Conservation (phyloP, 192 early-diverging fungal species). For the Coemansia sp. region DNA sequence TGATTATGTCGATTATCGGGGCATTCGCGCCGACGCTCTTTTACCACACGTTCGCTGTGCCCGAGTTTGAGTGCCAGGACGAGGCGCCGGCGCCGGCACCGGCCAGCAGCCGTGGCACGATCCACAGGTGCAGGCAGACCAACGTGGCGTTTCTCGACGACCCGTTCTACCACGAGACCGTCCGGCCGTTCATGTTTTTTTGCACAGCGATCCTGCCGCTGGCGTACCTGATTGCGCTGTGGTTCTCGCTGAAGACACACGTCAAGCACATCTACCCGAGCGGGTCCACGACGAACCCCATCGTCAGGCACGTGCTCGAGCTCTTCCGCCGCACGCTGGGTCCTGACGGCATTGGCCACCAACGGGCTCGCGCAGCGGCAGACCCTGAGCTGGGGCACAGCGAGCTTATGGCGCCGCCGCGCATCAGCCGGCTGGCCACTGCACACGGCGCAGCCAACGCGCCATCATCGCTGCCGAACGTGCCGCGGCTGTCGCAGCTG, state of each 20-base stretch:
- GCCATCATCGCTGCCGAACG: slow-evolving; percentile 52
- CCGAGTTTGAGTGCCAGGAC: slow-evolving; percentile 55
- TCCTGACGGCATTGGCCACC: slow-evolving; percentile 15
- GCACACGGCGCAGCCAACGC: slow-evolving; percentile 37
- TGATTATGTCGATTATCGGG: slow-evolving; percentile 93
- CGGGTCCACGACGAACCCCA: slow-evolving; percentile 40
- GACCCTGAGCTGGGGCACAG: background rate
- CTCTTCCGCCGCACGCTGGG: slow-evolving; percentile 54
- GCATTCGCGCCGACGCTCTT: slow-evolving; percentile 94
- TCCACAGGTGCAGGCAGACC: slow-evolving; percentile 68
- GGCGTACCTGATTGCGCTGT: slow-evolving; percentile 88
- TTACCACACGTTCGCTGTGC: slow-evolving; percentile 85
- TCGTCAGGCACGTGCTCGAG: slow-evolving; percentile 63
- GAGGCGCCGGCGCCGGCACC: slow-evolving; percentile 12
- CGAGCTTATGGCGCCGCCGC: background rate
- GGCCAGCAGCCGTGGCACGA: slow-evolving; percentile 20
- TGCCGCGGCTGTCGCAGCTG: slow-evolving; percentile 50
- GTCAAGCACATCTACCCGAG: slow-evolving; percentile 74
- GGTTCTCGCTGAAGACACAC: slow-evolving; percentile 94
- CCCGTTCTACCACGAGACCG: slow-evolving; percentile 76
- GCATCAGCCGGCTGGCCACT: slow-evolving; percentile 6
- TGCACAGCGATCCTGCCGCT: slow-evolving; percentile 78
- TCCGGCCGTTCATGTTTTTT: slow-evolving; percentile 85
- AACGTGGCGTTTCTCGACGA: slow-evolving; percentile 72
- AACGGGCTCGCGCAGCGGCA: slow-evolving; percentile 17